Evolutionary conservation across 2,329 filamentous ascomycete genomes (phyloP), one percentile per base, ranked within the genome.

Genomic region (Rhynchosporium agropyri): DNA sequence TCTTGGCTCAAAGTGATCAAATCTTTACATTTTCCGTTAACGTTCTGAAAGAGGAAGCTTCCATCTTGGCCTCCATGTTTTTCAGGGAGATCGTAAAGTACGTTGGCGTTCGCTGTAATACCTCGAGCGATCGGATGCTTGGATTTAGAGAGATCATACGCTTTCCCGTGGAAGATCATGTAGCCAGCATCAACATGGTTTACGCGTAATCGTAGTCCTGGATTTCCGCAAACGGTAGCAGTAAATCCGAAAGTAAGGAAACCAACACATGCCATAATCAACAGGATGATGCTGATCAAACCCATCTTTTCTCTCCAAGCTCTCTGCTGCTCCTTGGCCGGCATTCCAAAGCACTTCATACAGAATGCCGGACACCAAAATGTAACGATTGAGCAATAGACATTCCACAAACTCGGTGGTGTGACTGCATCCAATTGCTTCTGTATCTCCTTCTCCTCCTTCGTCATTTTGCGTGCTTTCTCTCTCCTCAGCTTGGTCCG

Each of bases 231-330:
- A 20, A 99, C 95, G 4, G 88, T 88, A 65, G 90, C 84, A 3
- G 91, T 98, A 77, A 99, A 99, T 50, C 95, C 95, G 73, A 99
- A 99, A 0, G 95, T 99, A 60, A 99, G 80, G 79, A 94, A 99
- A 73, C 95, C 95, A 54, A 99, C 94, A 73, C 93, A 87, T 9
- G 86, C 84, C 81, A 93, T 96, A 74, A 98, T 93, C 64, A 89
- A 74, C 38, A 97, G 74, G 74, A 99, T 99, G 74, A 99, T 87
- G 78, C 93, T 97, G 78, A 97, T 91, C 63, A 99, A 79, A 2
- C 95, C 95, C 82, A 99, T 96, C 83, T 99, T 99, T 76, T 99
- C 95, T 69, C 95, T 86, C 95, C 95, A 99, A 2, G 95, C 95
- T 72, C 92, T 85, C 74, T 92, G 89, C 76, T 98, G 92, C 15